phyloP scores from a whole-genome alignment of 2,329 filamentous ascomycete genomes.

The Nothophaeocryptopus gaeumannii region DNA sequence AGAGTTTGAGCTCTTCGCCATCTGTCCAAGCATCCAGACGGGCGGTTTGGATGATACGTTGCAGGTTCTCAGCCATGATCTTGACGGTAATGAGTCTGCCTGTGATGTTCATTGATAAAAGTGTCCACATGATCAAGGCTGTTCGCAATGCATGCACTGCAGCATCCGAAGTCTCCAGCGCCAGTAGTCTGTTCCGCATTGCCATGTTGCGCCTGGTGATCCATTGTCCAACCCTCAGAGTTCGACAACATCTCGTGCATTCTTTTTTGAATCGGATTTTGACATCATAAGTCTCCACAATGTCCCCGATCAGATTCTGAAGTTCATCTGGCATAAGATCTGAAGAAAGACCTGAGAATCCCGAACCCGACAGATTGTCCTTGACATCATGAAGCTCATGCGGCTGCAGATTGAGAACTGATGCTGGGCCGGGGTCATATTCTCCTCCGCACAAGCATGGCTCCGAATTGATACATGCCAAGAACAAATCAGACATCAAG shows the following conservation, averaged over 20 bases:
- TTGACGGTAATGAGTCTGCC: constrained; percentile 5
- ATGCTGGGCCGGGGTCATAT: constrained; percentile 5
- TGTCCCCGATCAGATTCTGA: background rate
- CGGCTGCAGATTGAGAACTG: constrained; percentile 2
- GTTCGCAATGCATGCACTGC: background rate
- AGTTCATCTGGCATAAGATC: background rate
- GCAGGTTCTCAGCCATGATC: constrained; percentile 2
- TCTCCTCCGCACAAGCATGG: constrained; percentile 2
- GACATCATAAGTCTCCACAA: constrained; percentile 2
- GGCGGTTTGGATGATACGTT: background rate
- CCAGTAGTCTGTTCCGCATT: background rate
- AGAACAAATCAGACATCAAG: constrained; percentile 7
- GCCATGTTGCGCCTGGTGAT: constrained; percentile 8
- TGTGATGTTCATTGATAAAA: constrained; percentile 7
- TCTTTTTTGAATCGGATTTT: background rate
- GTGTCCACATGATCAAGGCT: constrained; percentile 6
- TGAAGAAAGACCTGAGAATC: too few species aligned
- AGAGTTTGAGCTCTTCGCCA: background rate
- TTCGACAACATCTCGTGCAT: background rate
- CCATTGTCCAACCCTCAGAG: constrained; percentile 3
- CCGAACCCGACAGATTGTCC: too few species aligned
- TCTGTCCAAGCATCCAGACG: background rate
- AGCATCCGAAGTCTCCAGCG: background rate
- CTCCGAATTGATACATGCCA: constrained; percentile 3
- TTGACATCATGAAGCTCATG: background rate